Evolutionary conservation across 768 basidiomycete genomes (phyloP), one percentile per base, ranked within the genome.

Genomic region (Lactarius sanguifluus): DNA sequence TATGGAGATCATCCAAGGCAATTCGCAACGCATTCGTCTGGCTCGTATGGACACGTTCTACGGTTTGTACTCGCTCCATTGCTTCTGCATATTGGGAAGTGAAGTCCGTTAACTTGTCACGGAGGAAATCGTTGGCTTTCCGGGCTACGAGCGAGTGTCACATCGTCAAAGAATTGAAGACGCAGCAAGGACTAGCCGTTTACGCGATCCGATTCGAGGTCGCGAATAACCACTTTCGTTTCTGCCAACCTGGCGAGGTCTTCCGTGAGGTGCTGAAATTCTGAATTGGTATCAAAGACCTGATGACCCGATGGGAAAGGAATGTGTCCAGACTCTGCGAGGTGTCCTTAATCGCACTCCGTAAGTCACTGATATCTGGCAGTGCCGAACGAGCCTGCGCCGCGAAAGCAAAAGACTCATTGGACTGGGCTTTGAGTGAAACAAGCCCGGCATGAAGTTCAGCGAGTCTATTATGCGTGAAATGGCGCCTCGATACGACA

Each of bases 71-170:
- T 18, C 70, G 70, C 23, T 64, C 65, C 45, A 59, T 59, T 30
- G 60, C 70, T 47, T 71, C 69, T 5, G 55, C 56, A 41, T 66
- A 63, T 57, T 71, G 70, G 57, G 70, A 71, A 13, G 62, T 59
- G 15, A 71, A 30, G 54, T 70, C 69, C 13, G 70, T 71, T 61
- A 71, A 52, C 54, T 71, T 71, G 28, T 71, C 70, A 25, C 65
- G 70, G 18, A 71, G 65, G 1, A 71, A 61, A 43, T 71, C 70
- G 28, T 71, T 71, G 16, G 70, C 68, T 28, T 71, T 70, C 25
- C 70, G 70, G 20, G 62, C 70, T 71, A 20, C 23, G 13, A 10
- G 45, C 18, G 34, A 34, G 28, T 57, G 58, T 56, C 16, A 65
- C 32, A 34, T 30, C 7, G 32, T 25, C 52, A 6, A 38, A 25